phyloP scores from a whole-genome alignment of 345 rosid species.

The Eucalyptus sideroxylon region DNA sequence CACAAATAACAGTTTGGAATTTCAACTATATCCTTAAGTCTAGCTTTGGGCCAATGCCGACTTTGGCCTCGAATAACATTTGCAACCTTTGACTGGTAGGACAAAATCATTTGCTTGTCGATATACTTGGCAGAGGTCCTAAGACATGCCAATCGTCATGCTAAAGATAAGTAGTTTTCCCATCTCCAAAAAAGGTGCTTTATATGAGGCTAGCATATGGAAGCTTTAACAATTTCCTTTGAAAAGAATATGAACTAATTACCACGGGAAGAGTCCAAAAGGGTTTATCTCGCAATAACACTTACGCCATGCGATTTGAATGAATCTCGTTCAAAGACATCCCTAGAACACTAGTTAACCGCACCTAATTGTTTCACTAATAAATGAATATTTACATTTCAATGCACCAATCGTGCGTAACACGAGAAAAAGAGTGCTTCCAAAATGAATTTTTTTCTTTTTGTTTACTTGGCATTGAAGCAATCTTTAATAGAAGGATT shows the following conservation, averaged over 20 bases:
- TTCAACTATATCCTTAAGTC: not conserved
- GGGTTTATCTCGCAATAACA: not conserved
- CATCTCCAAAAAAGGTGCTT: not conserved
- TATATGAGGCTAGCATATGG: not conserved
- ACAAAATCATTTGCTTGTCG: not conserved
- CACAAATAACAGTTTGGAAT: not conserved
- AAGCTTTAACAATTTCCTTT: not conserved
- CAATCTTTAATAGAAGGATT: not conserved
- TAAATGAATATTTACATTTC: not conserved
- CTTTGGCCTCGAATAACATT: not conserved
- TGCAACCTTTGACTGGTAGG: not conserved
- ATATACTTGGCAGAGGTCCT: not conserved
- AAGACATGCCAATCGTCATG: not conserved
- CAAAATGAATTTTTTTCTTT: not conserved
- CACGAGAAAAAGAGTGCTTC: not conserved
- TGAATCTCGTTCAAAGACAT: rapidly evolving
- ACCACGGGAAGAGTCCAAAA: not conserved
- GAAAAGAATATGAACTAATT: not conserved
- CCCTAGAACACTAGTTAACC: not conserved
- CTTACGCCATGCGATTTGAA: not conserved
- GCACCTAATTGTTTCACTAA: not conserved
- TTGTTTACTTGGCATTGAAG: not conserved
- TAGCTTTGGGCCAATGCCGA: no score
- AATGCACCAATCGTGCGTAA: not conserved
- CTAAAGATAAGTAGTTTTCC: not conserved